A percentile compares a stretch with the other conserved stretches of the same genome.
These are phyloP conservation scores for Curvularia sp. DNA, from an alignment of 2,329 filamentous ascomycete species.

Conservation along the genomic window DNA sequence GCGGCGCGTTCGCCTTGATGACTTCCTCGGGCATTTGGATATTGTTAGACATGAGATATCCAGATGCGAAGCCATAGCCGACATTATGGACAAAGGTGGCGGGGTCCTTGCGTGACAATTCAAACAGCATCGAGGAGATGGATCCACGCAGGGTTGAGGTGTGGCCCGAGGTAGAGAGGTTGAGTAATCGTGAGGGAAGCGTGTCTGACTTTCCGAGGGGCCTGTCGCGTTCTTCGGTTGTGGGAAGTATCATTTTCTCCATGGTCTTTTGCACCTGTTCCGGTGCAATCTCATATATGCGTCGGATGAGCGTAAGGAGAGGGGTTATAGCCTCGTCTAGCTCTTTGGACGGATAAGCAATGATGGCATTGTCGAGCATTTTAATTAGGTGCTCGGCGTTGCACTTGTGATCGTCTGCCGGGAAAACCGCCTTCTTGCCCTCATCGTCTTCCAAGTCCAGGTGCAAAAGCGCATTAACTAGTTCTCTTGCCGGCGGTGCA, in stretches of 20 bases:
- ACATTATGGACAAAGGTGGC: conserved; percentile 86
- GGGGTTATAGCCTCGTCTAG: conserved; percentile 76
- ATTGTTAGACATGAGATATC: conserved; percentile 85
- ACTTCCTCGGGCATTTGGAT: conserved; percentile 76
- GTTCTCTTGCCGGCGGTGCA: conserved; percentile 71
- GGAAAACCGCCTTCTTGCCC: conserved; percentile 67
- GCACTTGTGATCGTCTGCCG: conserved; percentile 64
- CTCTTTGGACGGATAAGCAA: conserved; percentile 69
- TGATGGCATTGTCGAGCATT: conserved; percentile 72
- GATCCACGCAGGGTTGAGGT: conserved; percentile 75
- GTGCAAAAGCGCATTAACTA: conserved; percentile 84
- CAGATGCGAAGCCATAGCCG: conserved; percentile 91
- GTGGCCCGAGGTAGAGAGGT: conserved; percentile 75
- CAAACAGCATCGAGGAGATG: conserved; percentile 82
- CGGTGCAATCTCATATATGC: conserved; percentile 74
- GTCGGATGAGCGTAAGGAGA: conserved; percentile 75
- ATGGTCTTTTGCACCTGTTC: conserved; percentile 68
- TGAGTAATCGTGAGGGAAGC: conserved; percentile 77
- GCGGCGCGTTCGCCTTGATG: conserved; percentile 60
- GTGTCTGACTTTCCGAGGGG: conserved; percentile 79
- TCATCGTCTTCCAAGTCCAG: conserved; percentile 67
- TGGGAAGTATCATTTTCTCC: conserved; percentile 74
- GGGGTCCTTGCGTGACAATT: conserved; percentile 82
- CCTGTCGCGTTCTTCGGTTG: conserved; percentile 74
- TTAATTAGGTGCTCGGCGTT: conserved; percentile 71